Evolutionary conservation across 169 alveolate species (phyloP), one percentile per base, ranked within the genome.

Genomic region (Amoebophrya sp.): DNA sequence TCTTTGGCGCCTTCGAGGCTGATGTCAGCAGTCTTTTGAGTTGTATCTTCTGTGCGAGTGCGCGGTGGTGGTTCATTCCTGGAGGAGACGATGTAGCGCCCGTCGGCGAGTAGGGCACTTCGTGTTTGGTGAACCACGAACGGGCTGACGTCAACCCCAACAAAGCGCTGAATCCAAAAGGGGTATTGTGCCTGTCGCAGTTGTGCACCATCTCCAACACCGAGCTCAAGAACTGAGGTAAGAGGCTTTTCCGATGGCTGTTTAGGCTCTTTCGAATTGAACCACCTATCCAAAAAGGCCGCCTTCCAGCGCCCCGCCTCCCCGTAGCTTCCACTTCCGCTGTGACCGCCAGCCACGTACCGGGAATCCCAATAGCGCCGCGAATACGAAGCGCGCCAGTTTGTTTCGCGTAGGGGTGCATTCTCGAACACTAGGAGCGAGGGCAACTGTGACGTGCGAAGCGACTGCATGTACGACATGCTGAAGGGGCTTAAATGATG

Each of bases 271-370:
- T 65, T 36, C 83, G 18, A 29, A 29, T 65, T 36, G 26, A 65
- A 65, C 3, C 18, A 65, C 83, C 2, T 0, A 65, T 65, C n/a
- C 83, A 65, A 26, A 65, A 65, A 65, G 39, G 39, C 33, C 36
- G 83, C 83, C 26, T 65, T 65, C 3, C 18, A 65, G 2, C 2
- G 39, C 36, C 33, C 83, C 3, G 18, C 83, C 33, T 65, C n/a
- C 36, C 83, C 83, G 83, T 65, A 65, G 83, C 83, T 65, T 0
- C 83, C 83, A 1, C n/a, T 65, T 36, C 83, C 83, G 83, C 33
- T 6, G 26, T 65, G 39, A 6, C 83, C 83, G 26, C 83, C 83
- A 6, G 83, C 18, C 38, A 65, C 83, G 83, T 65, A 65, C 83
- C 83, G 83, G 10, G 83, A 65, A 1, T 65, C 83, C 83, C 83